These are phyloP conservation scores for Inosperma sp. DNA, from an alignment of 768 basidiomycete species.

Conservation along the genomic window DNA sequence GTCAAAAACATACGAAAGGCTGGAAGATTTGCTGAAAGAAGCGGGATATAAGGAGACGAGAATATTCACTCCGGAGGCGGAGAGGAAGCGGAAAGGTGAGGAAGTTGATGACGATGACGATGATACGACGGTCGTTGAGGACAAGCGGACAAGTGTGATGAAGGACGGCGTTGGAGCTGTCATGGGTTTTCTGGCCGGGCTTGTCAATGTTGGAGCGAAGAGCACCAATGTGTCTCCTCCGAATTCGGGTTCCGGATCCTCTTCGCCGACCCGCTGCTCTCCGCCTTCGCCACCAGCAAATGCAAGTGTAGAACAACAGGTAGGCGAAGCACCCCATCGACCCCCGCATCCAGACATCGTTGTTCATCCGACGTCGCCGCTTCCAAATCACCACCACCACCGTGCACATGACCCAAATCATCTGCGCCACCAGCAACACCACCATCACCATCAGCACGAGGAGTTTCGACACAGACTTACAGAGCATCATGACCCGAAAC, in stretches of 20 bases:
- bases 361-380: constrained; percentile 3
- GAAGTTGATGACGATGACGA: constrained; percentile 25
- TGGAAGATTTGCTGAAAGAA: constrained; percentile 81
- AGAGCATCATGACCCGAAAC: too few relatives aligned
- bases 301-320: background rate
- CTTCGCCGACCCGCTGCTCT: constrained; percentile 18
- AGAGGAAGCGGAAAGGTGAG: constrained; percentile 38
- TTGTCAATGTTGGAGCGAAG: too few relatives aligned
- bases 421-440: constrained; percentile 21
- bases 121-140: constrained; percentile 13
- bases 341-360: constrained; percentile 4
- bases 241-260: too few relatives aligned
- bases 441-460: constrained; percentile 12
- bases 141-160: constrained; percentile 35
- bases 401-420: constrained; percentile 22
- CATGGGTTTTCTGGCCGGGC: constrained; percentile 60
- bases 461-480: too few relatives aligned
- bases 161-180: constrained; percentile 56
- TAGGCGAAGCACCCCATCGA: background rate
- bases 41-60: constrained; percentile 93
- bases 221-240: too few relatives aligned
- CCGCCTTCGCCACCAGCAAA: background rate
- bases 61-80: constrained; percentile 80
- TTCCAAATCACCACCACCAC: constrained; percentile 7
- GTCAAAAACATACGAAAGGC: constrained; percentile 73